Conservation (phyloP, 352 stramenopile species). For the Phytophthora sp. region DNA sequence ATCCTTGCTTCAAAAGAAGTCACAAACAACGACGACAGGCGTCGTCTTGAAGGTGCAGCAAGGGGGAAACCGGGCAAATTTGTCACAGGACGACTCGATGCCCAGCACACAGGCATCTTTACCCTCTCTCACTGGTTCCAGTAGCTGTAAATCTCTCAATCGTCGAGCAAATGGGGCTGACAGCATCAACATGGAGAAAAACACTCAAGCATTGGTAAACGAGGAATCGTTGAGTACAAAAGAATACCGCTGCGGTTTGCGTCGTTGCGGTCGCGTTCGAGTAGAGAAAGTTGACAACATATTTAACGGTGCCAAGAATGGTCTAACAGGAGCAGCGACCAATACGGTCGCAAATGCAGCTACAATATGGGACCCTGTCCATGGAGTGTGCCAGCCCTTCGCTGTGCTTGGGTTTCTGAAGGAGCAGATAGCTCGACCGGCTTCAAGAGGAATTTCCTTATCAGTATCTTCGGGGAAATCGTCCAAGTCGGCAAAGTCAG, state of each 20-base stretch:
- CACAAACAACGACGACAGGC: conserved; percentile 7
- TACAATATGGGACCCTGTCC: conserved; percentile 73
- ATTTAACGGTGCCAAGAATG: conserved; percentile 29
- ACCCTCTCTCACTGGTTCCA: conserved; percentile 1
- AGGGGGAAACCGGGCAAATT: conserved; percentile 12
- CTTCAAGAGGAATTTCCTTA: conserved; percentile 17
- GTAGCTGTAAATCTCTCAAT: conserved; percentile 15
- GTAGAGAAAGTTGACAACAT: conserved; percentile 40
- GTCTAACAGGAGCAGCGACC: background rate
- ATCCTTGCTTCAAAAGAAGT: conserved; percentile 9
- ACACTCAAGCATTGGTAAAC: background rate
- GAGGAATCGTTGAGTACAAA: conserved; percentile 1
- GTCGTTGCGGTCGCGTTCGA: conserved; percentile 34
- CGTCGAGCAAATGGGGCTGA: conserved; percentile 10
- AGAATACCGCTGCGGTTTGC: conserved; percentile 29
- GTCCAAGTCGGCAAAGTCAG: conserved; percentile 33
- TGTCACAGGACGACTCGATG: conserved; percentile 19
- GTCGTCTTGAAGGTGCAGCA: conserved; percentile 15
- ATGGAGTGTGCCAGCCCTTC: conserved; percentile 80
- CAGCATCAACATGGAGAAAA: conserved; percentile 7
- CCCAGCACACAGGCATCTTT: background rate
- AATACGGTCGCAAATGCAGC: conserved; percentile 11
- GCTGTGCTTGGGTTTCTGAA: conserved; percentile 69
- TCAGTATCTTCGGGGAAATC: conserved; percentile 21
- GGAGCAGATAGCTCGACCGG: conserved; percentile 29